Percentiles rank a stretch among this genome's conserved stretches.
Evolutionary conservation across 768 basidiomycete genomes (phyloP).

Genomic region (Rossbeevera mucosa): DNA sequence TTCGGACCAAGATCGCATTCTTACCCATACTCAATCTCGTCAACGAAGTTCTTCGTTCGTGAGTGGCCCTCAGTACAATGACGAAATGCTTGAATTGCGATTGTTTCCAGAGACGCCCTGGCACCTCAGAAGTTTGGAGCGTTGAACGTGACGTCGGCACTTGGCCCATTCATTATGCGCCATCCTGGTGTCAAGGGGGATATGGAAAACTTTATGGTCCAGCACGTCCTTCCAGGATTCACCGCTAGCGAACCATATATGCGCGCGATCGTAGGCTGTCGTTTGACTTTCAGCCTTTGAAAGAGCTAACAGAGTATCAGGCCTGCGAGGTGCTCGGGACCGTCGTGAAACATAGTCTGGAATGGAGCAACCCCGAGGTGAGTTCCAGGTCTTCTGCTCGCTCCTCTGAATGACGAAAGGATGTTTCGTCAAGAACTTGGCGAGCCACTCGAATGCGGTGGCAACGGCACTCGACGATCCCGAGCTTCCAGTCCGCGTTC

Average conservation of each 20-base stretch:
- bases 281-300: not conserved
- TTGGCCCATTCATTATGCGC: constrained; percentile 77
- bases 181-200: constrained; percentile 74
- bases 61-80: constrained; percentile 21
- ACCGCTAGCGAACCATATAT: constrained; percentile 63
- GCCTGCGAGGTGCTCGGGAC: constrained; percentile 79
- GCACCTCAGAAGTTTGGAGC: constrained; percentile 77
- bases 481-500: constrained; percentile 79
- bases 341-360: constrained; percentile 63
- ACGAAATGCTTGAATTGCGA: not conserved
- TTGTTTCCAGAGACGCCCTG: constrained; percentile 38
- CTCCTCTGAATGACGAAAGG: not conserved
- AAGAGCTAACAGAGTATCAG: constrained; percentile 33
- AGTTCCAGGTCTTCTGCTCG: constrained; percentile 3
- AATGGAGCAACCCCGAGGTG: constrained; percentile 63
- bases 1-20: constrained; percentile 78
- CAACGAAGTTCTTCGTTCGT: constrained; percentile 67
- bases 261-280: constrained; percentile 62
- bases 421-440: constrained; percentile 46
- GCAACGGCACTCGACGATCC: constrained; percentile 68
- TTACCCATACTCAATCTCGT: constrained; percentile 76
- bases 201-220: constrained; percentile 74
- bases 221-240: constrained; percentile 74
- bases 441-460: constrained; percentile 59
- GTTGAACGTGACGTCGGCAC: constrained; percentile 72